Conservation (phyloP, 2,329 filamentous ascomycete species). For the Fusarium verrucosum region DNA sequence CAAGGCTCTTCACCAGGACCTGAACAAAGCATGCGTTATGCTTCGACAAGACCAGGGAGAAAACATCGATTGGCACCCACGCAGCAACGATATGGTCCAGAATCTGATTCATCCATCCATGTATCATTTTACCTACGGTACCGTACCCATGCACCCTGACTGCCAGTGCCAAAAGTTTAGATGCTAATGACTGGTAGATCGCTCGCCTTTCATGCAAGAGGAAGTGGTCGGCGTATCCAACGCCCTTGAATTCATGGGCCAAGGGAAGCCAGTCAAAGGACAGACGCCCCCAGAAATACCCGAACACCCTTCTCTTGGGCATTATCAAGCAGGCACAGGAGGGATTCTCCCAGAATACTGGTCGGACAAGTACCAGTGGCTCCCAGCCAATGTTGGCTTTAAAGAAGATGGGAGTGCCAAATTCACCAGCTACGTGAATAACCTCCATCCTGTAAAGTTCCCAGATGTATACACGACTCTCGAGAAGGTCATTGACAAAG, state of each 20-base stretch:
- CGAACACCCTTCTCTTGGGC: not conserved
- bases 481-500: not conserved
- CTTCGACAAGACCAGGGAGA: not conserved
- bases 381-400: not conserved
- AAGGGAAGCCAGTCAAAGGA: not conserved
- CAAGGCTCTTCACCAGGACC: not conserved
- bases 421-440: slow-evolving; percentile 4
- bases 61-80: slow-evolving; percentile 1
- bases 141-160: rapidly evolving
- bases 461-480: not conserved
- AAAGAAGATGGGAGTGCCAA: not conserved
- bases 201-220: not conserved
- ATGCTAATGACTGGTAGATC: not conserved
- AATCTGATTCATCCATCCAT: slow-evolving; percentile 9
- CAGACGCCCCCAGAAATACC: not conserved
- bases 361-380: slow-evolving; percentile 2
- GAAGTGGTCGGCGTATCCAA: not conserved
- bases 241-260: not conserved
- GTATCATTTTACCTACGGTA: slow-evolving; percentile 6
- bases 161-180: rapidly evolving
- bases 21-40: not conserved
- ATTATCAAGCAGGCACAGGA: not conserved
- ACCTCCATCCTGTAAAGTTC: slow-evolving; percentile 1
- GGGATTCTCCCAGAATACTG: not conserved
- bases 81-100: slow-evolving; percentile 2